phyloP scores from a whole-genome alignment of 2,329 filamentous ascomycete genomes.

The Rutstroemia sydowiana region DNA sequence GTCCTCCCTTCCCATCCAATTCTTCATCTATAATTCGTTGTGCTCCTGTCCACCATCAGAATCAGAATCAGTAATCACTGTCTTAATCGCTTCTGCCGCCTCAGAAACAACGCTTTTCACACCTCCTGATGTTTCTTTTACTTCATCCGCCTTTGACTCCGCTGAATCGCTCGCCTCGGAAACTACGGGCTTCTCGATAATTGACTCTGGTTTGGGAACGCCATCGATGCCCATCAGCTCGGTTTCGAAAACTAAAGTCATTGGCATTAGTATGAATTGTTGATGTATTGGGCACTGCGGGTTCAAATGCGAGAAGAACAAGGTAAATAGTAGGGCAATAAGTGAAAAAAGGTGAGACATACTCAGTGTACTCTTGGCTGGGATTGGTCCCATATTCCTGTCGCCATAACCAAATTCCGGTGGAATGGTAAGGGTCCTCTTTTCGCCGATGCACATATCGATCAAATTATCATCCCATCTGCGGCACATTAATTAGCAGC shows the following conservation, averaged over 20 bases:
- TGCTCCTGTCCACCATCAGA: constrained; percentile 48
- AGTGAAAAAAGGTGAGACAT: constrained; percentile 27
- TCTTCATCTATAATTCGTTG: constrained; percentile 47
- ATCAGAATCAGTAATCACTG: constrained; percentile 46
- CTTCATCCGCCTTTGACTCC: too few relatives aligned
- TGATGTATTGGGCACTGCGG: constrained; percentile 1
- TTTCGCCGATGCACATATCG: constrained; percentile 95
- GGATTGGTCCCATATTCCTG: constrained; percentile 72
- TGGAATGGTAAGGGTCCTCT: constrained; percentile 83
- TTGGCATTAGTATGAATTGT: background rate
- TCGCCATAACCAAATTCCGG: constrained; percentile 78
- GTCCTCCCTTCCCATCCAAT: background rate
- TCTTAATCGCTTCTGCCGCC: constrained; percentile 46
- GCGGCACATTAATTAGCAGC: background rate
- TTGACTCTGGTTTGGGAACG: constrained; percentile 35
- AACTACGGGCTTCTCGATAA: constrained; percentile 19
- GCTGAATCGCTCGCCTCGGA: constrained; percentile 15
- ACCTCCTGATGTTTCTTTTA: too few relatives aligned
- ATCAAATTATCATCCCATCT: constrained; percentile 87
- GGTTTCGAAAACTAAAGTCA: constrained; percentile 70
- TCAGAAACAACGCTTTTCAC: constrained; percentile 40
- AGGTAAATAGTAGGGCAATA: background rate
- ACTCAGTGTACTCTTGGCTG: constrained; percentile 70
- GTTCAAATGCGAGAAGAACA: background rate
- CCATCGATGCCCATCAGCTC: constrained; percentile 80